Base-by-base conservation (phyloP, 352 stramenopile species). In the Phytophthora crassamura region DNA sequence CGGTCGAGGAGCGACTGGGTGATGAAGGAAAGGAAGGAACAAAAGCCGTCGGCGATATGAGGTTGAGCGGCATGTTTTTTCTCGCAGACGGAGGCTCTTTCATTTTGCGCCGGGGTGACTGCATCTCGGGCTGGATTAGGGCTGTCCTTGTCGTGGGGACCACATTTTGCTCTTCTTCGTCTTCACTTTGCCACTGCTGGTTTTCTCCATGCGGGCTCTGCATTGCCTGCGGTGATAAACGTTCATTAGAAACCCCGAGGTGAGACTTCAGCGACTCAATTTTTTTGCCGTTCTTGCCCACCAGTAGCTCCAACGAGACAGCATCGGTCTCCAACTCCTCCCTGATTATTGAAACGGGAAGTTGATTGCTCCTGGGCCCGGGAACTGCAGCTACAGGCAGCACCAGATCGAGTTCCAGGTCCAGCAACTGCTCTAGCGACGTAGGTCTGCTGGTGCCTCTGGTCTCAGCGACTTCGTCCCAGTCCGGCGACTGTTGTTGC, bases 131-230 rank as follows among this genome's bases (percentile, higher is more conserved):
- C 25, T 49, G 22, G 33, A 59, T 46, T 5, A 67, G 34, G 15
- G 47, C 38, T 9, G 25, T 7, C 16, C 15, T 53, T 22, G 35
- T 43, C n/a, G 35, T 35, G n/a, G 15, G 14, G 20, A 35, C 33
- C 25, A 34, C 39, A 15, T 41, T 22, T 34, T 45, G 25, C 18
- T 57, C 50, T 9, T 78, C 56, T 16, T 64, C 63, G 4, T 78
- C 72, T 18, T 76, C 66, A 15, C 45, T 54, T 62, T 71, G 64
- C 80, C 83, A 89, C 35, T 86, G 75, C 43, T 85, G 75, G 15
- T 68, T 77, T 39, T 71, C 75, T 0, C 81, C 85, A 22, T 91
- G 85, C 5, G 85, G 85, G 50, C 85, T 94, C 55, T 91, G 83
- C 16, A 93, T 50, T 7, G 85, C 85, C 84, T 93, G 47, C 10